Evolutionary conservation across 805 yeast genomes (phyloP), one percentile per base, ranked within the genome.

Genomic region (Hemisphaericaspora nanyangensis): DNA sequence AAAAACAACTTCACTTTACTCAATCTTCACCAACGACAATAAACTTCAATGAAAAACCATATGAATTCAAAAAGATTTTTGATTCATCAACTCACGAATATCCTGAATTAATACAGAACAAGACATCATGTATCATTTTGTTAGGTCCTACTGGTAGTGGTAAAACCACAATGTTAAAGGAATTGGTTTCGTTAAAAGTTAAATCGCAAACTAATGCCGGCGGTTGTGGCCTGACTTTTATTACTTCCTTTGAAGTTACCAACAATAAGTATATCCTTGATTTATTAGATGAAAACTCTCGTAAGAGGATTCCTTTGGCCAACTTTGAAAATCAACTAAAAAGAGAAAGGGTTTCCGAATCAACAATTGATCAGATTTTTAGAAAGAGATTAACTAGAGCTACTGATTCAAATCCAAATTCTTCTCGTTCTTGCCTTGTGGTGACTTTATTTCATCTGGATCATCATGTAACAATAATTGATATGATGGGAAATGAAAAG

Each of bases 71-170:
- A 16, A 38, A 50, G 24, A 48, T 60, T n/a, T 51, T 43, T 24
- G n/a, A 19, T 22, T 19, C 25, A 6, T 20, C 31, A 13, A 27
- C 34, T 17, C 15, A 7, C n/a, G 44, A 40, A 22, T 37, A 40
- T 30, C 33, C 17, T 12, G 18, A 37, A 7, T 37, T 42, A 8
- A 8, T 39, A 8, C 16, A 26, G 17, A 29, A 31, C 17, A 17
- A 29, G 16, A 43, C 39, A 30, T 40, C 46, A 10, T 50, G 55
- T 37, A 36, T 38, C 7, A 42, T 56, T 7, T 49, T 57, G 31
- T 51, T 58, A 47, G 63, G 62, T 1, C 63, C 63, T 5, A 57
- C 61, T 6, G 60, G 60, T 7, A 49, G 60, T 30, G 68, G 67
- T 11, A 63, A 63, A 42, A 60, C 67, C 13, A 57, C 63, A 29